These are phyloP conservation scores for Metschnikowia borealis DNA, from an alignment of 805 yeast genomes.

Conservation along the genomic window DNA sequence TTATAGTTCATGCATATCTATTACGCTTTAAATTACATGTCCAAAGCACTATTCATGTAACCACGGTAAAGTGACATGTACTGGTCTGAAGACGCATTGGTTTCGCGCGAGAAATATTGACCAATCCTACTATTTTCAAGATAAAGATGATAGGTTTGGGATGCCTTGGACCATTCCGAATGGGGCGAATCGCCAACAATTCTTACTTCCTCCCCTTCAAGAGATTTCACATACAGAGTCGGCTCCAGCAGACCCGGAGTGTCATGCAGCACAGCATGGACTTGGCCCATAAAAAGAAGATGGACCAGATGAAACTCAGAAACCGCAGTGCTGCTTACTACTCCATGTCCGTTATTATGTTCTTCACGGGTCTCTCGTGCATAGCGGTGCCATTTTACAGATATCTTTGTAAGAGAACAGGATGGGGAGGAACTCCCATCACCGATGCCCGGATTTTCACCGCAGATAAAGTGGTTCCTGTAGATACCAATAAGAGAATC, in stretches of 20 bases:
- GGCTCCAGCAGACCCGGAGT: background rate
- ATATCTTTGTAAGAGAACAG: conserved; percentile 89
- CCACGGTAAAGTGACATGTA: background rate
- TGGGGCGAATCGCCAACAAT: background rate
- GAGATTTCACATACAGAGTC: background rate
- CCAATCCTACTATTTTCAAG: background rate
- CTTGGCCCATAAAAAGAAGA: conserved; percentile 20
- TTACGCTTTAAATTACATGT: background rate
- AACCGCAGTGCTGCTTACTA: conserved; percentile 62
- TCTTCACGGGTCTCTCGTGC: conserved; percentile 74
- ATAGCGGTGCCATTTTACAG: conserved; percentile 92
- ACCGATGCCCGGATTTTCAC: conserved; percentile 80
- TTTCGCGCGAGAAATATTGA: background rate
- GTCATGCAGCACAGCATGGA: conserved; percentile 6
- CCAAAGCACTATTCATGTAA: no score
- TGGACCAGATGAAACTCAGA: conserved; percentile 27
- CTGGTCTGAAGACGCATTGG: background rate
- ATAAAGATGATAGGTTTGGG: conserved; percentile 1
- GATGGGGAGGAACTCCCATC: conserved; percentile 93
- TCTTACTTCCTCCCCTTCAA: background rate
- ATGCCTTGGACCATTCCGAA: background rate
- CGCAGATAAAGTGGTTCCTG: conserved; percentile 82
- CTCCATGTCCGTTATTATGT: conserved; percentile 61
- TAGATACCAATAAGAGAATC: conserved; percentile 77
- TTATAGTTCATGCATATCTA: background rate